Conservation (phyloP, 75 land plant genomes). For the Pinus albicaulis region DNA sequence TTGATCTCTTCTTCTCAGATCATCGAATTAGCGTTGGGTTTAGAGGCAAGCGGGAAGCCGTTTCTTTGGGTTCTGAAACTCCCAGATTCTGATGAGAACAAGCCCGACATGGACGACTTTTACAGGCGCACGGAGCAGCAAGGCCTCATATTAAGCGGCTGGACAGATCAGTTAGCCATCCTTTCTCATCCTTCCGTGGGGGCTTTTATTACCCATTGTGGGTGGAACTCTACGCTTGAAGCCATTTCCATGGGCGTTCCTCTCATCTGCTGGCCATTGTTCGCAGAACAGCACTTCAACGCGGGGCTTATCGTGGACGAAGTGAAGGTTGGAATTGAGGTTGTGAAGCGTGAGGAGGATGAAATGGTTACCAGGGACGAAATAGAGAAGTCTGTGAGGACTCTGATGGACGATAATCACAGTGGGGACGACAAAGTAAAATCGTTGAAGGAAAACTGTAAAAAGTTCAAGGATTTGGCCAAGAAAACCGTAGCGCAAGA, state of each 20-base stretch:
- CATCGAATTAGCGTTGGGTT: slow-evolving; percentile 14
- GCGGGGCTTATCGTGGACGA: slow-evolving; percentile 2
- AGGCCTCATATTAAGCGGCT: neutral
- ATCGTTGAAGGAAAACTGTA: no score
- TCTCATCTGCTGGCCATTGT: slow-evolving; percentile 19
- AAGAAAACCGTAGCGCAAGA: no score
- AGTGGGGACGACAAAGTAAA: no score
- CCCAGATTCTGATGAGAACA: neutral
- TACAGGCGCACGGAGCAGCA: neutral
- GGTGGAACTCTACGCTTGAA: slow-evolving; percentile 7
- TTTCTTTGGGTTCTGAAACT: slow-evolving; percentile 18
- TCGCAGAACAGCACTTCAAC: slow-evolving; percentile 17
- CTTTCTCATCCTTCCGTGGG: slow-evolving; percentile 20
- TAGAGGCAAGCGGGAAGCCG: slow-evolving; percentile 18
- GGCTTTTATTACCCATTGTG: slow-evolving; percentile 8
- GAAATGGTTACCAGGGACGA: slow-evolving; percentile 12
- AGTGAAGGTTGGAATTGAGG: slow-evolving; percentile 15
- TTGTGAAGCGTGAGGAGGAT: neutral
- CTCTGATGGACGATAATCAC: slow-evolving; percentile 12
- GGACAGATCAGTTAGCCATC: slow-evolving; percentile 13
- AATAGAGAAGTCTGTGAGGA: slow-evolving; percentile 8
- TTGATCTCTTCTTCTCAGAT: slow-evolving; percentile 11
- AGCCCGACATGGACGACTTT: neutral
- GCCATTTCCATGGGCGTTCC: slow-evolving; percentile 8
- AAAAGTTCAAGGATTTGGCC: no score